These are phyloP conservation scores for Sugiyamaella marilandica DNA, from an alignment of 805 yeast genomes.

Conservation along the genomic window DNA sequence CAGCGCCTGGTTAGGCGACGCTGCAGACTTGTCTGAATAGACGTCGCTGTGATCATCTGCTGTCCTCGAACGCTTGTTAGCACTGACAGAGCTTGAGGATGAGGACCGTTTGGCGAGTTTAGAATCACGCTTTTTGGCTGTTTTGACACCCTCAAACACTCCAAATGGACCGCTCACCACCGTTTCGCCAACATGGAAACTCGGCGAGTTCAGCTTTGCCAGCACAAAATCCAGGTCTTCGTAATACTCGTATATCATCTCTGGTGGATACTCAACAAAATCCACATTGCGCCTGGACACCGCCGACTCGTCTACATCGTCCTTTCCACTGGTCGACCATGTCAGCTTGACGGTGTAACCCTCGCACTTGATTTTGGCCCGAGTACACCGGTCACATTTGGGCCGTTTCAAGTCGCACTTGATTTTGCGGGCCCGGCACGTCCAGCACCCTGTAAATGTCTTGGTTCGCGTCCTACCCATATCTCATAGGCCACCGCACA, in stretches of 20 bases:
- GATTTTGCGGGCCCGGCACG: conserved; percentile 75
- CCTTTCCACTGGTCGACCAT: conserved; percentile 47
- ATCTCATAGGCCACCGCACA: too few relatives aligned
- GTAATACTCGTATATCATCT: conserved; percentile 57
- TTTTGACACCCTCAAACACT: conserved; percentile 52
- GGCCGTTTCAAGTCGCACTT: conserved; percentile 76
- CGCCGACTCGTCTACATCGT: conserved; percentile 37
- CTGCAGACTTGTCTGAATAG: neutral
- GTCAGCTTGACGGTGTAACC: conserved; percentile 79
- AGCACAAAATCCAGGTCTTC: conserved; percentile 78
- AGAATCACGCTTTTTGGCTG: neutral
- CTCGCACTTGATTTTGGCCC: conserved; percentile 63
- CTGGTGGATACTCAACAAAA: conserved; percentile 65
- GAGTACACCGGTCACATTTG: conserved; percentile 62
- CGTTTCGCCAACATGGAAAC: conserved; percentile 42
- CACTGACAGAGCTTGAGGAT: neutral
- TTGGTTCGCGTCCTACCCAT: conserved; percentile 43
- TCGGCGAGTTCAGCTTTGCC: conserved; percentile 47
- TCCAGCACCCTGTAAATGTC: conserved; percentile 84
- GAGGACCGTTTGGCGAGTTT: neutral
- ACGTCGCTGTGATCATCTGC: neutral
- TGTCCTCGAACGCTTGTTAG: neutral
- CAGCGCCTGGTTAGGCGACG: neutral
- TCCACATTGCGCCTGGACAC: conserved; percentile 50
- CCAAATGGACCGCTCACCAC: conserved; percentile 75